Base-by-base conservation (phyloP, 768 basidiomycete species). In the Boletus coccyginus region DNA sequence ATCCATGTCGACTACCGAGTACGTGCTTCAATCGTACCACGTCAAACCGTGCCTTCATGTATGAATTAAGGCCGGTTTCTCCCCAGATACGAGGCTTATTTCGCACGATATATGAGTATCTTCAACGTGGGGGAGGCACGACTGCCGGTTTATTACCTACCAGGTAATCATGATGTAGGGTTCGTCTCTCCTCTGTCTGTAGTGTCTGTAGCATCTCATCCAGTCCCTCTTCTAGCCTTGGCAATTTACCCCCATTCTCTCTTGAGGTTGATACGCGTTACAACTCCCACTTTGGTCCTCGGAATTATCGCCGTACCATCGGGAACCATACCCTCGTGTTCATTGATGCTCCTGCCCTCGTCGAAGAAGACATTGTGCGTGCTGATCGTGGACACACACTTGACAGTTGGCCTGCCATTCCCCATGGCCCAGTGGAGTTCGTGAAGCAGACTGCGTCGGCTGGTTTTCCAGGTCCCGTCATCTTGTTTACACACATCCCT, bases 151-250 rank as follows among this genome's bases (percentile, higher is more conserved):
- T 87, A 86, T 70, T 88, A 84, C 66, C 78, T 95, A 31, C 88
- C 94, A 3, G 96, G 96, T 7, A 98, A 98, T 67, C 94, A 94
- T 66, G 96, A 98, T 64, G 78, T 89, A 35, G 91, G 90, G 84
- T 90, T 68, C 55, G 78, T 63, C 33, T 47, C 46, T 17, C 50
- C 40, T 56, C 19, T 63, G 14, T 49, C 46, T 44, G 14, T 12
- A 44, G 19, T n/a, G 13, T 21, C 49, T 40, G 19, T 35, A 21
- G 50, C 43, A 33, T n/a, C 33, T 59, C 41, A 60, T 38, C 9
- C 58, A 52, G 31, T 29, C 31, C 38, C 27, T 40, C 39, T 40
- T 45, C 29, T 51, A 73, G 73, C 27, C 66, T 77, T 16, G 73
- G 74, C 13, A 53, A 61, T 17, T 57, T 63, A 7, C 16, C 52